These are phyloP conservation scores for Pseudoperonospora humuli DNA, from an alignment of 352 stramenopile genomes.

Conservation along the genomic window DNA sequence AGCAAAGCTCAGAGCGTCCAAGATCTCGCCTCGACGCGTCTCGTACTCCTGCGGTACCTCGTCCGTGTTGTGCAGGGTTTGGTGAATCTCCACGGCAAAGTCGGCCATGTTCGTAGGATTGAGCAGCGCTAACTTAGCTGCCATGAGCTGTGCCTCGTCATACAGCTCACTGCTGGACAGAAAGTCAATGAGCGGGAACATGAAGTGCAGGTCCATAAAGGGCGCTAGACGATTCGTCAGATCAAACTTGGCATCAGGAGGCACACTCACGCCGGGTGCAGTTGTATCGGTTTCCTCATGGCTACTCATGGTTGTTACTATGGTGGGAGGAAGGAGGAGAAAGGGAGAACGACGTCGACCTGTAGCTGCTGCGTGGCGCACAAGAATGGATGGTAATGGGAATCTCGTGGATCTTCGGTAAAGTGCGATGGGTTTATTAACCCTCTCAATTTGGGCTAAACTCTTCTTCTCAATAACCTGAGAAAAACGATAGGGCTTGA, in stretches of 20 bases:
- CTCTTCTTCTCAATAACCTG: neutral
- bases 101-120: slow-evolving; percentile 96
- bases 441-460: too few species aligned
- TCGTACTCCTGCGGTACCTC: slow-evolving; percentile 81
- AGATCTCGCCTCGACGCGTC: slow-evolving; percentile 57
- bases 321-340: neutral
- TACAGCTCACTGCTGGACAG: slow-evolving; percentile 88
- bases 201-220: slow-evolving; percentile 96
- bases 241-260: slow-evolving; percentile 83
- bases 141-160: slow-evolving; percentile 85
- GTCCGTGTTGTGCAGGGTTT: slow-evolving; percentile 81
- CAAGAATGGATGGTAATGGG: slow-evolving; percentile 37
- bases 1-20: slow-evolving; percentile 65
- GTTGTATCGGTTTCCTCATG: slow-evolving; percentile 35
- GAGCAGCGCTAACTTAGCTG: slow-evolving; percentile 88
- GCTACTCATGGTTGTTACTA: slow-evolving; percentile 21
- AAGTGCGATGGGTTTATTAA: neutral
- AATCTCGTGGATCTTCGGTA: neutral
- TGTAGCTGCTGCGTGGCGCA: too few species aligned
- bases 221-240: slow-evolving; percentile 91
- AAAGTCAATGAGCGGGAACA: slow-evolving; percentile 96
- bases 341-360: neutral
- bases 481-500: neutral
- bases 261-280: slow-evolving; percentile 33
- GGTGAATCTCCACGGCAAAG: slow-evolving; percentile 95